Evolutionary conservation across 768 basidiomycete genomes (phyloP), one percentile per base, ranked within the genome.

Genomic region (Pisolithus microcarpus): DNA sequence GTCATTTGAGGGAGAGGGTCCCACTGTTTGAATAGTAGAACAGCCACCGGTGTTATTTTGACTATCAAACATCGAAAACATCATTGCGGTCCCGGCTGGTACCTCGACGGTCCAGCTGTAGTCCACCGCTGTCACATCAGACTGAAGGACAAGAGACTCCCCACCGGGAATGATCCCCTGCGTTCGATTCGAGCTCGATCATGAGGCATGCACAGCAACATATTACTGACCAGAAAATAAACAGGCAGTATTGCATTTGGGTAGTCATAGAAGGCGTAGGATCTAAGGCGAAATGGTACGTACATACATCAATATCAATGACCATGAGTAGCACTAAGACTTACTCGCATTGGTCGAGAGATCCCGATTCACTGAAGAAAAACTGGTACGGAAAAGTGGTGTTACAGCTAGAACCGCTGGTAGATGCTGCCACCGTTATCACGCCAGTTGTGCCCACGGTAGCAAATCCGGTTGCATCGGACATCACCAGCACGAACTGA

Each of bases 151-250:
- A 49, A 84, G 70, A 1, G 70, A 59, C 38, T 74, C 68, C 11
- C 87, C 87, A 18, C 75, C 75, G 28, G 86, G 86, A 49, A 90
- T 78, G 28, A 82, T 63, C 23, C 75, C 84, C 79, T 85, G 15
- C 38, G 8, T 38, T 46, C 34, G 37, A 48, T 52, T 38, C 55
- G 34, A 34, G 7, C 28, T 44, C 18, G 11, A 28, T 38, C 45
- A 36, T 2, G 15, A 49, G 45, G 6, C 39, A n/a, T 34, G 45
- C 5, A 13, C 38, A n/a, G 19, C 43, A 24, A 18, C 37, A 13
- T 49, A 15, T 36, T 43, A 64, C 74, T 58, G 54, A 82, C 84
- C 48, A 70, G 63, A 26, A 84, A 75, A 5, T 75, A 77, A 24
- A 82, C 68, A 1, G 84, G 84, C 45, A 77, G 72, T n/a, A 65